These are phyloP conservation scores for Claviceps quebecensis DNA, from an alignment of 2,329 filamentous ascomycete species.

Conservation along the genomic window DNA sequence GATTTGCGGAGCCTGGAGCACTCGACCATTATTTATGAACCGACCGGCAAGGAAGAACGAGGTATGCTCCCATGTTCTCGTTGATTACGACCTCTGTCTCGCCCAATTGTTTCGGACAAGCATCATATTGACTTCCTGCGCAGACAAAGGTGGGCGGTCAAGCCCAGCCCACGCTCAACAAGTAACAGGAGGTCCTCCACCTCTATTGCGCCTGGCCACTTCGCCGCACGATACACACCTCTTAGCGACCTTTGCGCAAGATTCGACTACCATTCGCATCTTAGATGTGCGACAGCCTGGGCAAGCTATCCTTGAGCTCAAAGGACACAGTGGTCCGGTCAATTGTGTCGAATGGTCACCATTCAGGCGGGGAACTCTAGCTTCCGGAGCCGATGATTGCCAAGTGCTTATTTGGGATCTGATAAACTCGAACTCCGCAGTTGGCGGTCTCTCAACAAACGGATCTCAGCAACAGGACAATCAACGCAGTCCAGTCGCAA, in stretches of 20 bases:
- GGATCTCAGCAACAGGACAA: conserved; percentile 39
- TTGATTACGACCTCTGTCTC: not conserved
- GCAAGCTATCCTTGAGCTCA: conserved; percentile 84
- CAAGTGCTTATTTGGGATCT: conserved; percentile 91
- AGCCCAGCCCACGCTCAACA: conserved; percentile 66
- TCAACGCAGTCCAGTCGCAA: conserved; percentile 54
- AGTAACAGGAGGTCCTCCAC: conserved; percentile 63
- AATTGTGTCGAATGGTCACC: conserved; percentile 97
- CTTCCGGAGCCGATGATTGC: conserved; percentile 83
- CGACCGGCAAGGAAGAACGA: conserved; percentile 69
- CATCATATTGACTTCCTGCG: conserved; percentile 13
- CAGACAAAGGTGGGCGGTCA: conserved; percentile 43
- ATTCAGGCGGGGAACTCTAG: conserved; percentile 69
- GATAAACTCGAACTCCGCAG: conserved; percentile 44
- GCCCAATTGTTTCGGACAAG: not conserved
- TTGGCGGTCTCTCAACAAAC: conserved; percentile 28
- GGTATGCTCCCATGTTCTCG: conserved; percentile 30
- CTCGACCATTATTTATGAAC: conserved; percentile 98
- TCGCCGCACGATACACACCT: conserved; percentile 93
- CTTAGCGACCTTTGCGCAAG: conserved; percentile 90
- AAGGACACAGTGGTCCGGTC: conserved; percentile 70
- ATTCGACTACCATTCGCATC: conserved; percentile 84
- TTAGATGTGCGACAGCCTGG: conserved; percentile 93
- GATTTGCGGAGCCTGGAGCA: conserved; percentile 92
- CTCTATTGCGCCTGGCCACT: conserved; percentile 67